Conservation (phyloP, 2,329 filamentous ascomycete genomes). For the Xylaria sp. region DNA sequence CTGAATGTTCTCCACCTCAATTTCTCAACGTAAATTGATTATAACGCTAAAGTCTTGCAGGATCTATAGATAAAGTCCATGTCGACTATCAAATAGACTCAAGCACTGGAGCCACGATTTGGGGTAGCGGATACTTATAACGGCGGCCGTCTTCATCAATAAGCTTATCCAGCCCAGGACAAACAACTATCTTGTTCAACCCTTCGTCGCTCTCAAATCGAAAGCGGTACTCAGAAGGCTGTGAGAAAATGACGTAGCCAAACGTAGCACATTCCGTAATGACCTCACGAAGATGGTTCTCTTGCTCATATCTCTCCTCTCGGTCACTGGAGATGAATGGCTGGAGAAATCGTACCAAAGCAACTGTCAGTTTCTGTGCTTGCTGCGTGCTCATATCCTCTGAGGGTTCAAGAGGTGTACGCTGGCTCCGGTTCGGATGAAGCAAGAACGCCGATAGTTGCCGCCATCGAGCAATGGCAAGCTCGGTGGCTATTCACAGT, state of each 20-base stretch:
- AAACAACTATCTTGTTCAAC: conserved; percentile 37
- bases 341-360: conserved; percentile 50
- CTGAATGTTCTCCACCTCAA: no score
- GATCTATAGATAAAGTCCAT: no score
- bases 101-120: conserved; percentile 35
- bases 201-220: conserved; percentile 32
- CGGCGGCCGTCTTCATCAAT: conserved; percentile 40
- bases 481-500: conserved; percentile 39
- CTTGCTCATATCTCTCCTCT: conserved; percentile 48
- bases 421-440: conserved; percentile 51
- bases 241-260: conserved; percentile 56
- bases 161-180: conserved; percentile 43
- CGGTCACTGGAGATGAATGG: conserved; percentile 48
- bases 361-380: conserved; percentile 48
- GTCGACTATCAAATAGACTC: conserved; percentile 30
- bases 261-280: conserved; percentile 54
- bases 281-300: conserved; percentile 53
- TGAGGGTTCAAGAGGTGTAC: conserved; percentile 49
- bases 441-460: conserved; percentile 56
- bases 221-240: conserved; percentile 54
- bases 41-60: no score
- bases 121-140: conserved; percentile 30
- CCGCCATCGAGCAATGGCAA: conserved; percentile 56
- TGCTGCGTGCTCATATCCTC: conserved; percentile 47
- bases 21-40: no score